A percentile compares a stretch with the other conserved stretches of the same genome.
Conservation (phyloP, 495 filamentous ascomycete species). For the Clohesyomyces aquaticus region DNA sequence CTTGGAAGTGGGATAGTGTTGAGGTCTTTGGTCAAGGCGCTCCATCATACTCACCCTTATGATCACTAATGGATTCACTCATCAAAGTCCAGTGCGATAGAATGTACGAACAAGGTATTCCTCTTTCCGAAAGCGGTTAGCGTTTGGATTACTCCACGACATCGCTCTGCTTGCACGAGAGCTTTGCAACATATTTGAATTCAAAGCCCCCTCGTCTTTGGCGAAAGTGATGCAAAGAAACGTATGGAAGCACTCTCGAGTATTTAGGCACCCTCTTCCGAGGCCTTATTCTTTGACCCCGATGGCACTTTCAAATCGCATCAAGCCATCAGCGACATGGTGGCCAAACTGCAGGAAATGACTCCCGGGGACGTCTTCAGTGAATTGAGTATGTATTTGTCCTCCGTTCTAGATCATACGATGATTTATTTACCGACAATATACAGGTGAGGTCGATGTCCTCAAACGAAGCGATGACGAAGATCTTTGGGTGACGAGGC, state of each 20-base stretch:
- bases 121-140: too few relatives aligned
- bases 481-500: conserved; percentile 13
- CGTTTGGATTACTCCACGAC: too few relatives aligned
- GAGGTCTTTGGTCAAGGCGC: too few relatives aligned
- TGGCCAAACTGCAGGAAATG: conserved; percentile 12
- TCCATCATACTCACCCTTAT: too few relatives aligned
- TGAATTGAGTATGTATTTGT: conserved; percentile 11
- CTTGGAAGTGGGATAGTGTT: too few relatives aligned
- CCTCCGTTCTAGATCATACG: background rate
- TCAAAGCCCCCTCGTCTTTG: conserved; percentile 19
- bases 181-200: too few relatives aligned
- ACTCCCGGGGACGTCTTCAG: conserved; percentile 5
- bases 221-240: background rate
- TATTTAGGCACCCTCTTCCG: conserved; percentile 2
- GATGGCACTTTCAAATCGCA: conserved; percentile 20
- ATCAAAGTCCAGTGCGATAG: too few relatives aligned
- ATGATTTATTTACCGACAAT: background rate
- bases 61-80: too few relatives aligned
- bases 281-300: conserved; percentile 15
- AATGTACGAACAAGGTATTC: too few relatives aligned
- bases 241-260: background rate
- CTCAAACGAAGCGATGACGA: background rate
- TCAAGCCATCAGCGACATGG: conserved; percentile 13
- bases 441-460: conserved; percentile 4
- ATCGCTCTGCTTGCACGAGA: too few relatives aligned